Evolutionary conservation across 2,329 filamentous ascomycete genomes (phyloP), one percentile per base, ranked within the genome.

Genomic region (Phaeomoniella chlamydospora): DNA sequence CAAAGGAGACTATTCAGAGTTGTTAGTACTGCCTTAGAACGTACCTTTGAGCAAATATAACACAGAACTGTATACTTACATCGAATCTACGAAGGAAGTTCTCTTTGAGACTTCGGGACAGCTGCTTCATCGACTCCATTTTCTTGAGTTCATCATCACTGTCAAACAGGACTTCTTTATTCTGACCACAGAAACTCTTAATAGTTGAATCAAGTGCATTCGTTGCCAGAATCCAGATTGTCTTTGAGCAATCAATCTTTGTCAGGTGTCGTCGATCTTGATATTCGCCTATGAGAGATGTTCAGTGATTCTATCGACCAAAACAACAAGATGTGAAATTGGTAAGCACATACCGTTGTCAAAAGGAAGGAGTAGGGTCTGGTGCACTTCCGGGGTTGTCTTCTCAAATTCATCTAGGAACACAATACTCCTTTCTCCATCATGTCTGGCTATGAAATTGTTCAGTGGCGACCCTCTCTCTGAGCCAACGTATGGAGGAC

Each of bases 391-490:
- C 3, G 46, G 12, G 0, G 42, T 51, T 0, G 62, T 65, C 45
- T 67, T 69, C 29, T 69, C 65, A 31, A 70, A 68, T 35, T 71
- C 65, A 35, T 70, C 66, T 11, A 70, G 42, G 39, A 68, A 69
- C 0, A 70, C 59, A 5, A 70, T 55, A 22, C 52, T 53, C 13
- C 51, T 45, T 34, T 55, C 19, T 2, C 55, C 58, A 4, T 42
- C 43, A 15, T 63, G 52, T 2, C 41, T 37, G 0, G 54, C 54
- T 0, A 70, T 50, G 42, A 67, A 68, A 41, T 68, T 68, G 42
- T 69, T 70, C 12, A 69, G 41, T 1, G 50, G 50, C 1, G 58
- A 56, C 0, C 65, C 65, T 1, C 49, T 29, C n/a, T 58, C 49
- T 4, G 39, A 47, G 0, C 54, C 54, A 0, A 40, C 12, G 22